Percentiles rank a stretch among this genome's conserved stretches.
These are phyloP conservation scores for Gossypium anomalum DNA, from an alignment of 345 rosid genomes.

Conservation along the genomic window DNA sequence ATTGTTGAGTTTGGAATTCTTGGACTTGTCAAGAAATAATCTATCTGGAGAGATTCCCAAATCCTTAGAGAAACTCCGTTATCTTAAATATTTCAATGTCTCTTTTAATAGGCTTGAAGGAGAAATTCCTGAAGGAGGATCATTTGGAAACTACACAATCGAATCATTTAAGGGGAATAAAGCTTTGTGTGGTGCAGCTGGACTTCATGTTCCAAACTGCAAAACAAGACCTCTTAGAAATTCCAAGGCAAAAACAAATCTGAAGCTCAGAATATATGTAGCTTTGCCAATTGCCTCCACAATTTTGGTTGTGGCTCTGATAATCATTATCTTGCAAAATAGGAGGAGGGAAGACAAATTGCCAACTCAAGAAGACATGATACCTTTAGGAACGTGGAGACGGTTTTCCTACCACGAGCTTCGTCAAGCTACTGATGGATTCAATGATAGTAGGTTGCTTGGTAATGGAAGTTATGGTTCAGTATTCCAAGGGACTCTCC, in stretches of 20 bases:
- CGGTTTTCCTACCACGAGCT: neutral
- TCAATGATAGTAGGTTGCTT: neutral
- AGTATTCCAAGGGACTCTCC: slow-evolving; percentile 13
- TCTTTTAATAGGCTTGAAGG: neutral
- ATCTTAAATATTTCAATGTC: neutral
- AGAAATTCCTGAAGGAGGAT: neutral
- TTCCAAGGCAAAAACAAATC: neutral
- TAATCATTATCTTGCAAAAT: neutral
- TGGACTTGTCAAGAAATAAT: neutral
- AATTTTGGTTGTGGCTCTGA: neutral
- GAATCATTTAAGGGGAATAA: neutral
- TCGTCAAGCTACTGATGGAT: neutral
- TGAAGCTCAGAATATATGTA: neutral
- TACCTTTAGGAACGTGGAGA: neutral
- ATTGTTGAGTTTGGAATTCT: neutral
- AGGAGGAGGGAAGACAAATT: neutral
- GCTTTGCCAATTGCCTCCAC: neutral
- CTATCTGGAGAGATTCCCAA: neutral
- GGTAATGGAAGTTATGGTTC: slow-evolving; percentile 18
- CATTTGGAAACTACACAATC: neutral
- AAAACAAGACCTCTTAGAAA: neutral
- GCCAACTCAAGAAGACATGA: neutral
- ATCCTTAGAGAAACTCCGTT: neutral
- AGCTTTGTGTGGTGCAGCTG: neutral
- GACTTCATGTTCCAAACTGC: neutral